Conservation (phyloP, 2,329 filamentous ascomycete genomes). For the Ampelomyces quisqualis region DNA sequence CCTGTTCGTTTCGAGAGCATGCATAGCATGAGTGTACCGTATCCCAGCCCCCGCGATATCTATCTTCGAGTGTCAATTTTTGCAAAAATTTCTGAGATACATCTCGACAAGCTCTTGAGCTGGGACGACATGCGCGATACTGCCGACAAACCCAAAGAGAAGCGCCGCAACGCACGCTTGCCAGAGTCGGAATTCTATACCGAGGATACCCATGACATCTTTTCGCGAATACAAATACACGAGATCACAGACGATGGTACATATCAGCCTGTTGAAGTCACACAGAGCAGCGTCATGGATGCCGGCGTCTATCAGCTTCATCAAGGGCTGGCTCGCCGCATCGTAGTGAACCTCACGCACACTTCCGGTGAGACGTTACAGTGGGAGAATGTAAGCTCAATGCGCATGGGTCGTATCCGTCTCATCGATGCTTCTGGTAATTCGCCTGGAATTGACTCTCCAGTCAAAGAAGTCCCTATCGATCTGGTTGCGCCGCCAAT, state of each 20-base stretch:
- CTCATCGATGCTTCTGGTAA: constrained; percentile 84
- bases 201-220: constrained; percentile 90
- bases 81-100: constrained; percentile 86
- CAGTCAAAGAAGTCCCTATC: constrained; percentile 72
- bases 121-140: constrained; percentile 98
- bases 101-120: constrained; percentile 93
- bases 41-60: constrained; percentile 72
- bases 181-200: constrained; percentile 90
- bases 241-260: constrained; percentile 90
- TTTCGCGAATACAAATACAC: constrained; percentile 82
- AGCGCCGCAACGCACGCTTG: constrained; percentile 67
- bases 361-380: constrained; percentile 84
- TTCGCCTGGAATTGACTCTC: constrained; percentile 71
- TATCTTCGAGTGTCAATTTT: constrained; percentile 86
- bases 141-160: constrained; percentile 57
- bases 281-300: constrained; percentile 81
- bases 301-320: constrained; percentile 92
- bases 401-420: constrained; percentile 78
- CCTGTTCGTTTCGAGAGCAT: constrained; percentile 94
- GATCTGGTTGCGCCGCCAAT: constrained; percentile 75
- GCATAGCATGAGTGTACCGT: constrained; percentile 92
- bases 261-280: constrained; percentile 89
- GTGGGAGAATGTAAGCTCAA: constrained; percentile 77
- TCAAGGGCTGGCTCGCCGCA: constrained; percentile 86
- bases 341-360: constrained; percentile 86